phyloP scores from a whole-genome alignment of 169 alveolate species.

The Plasmodium sp. region DNA sequence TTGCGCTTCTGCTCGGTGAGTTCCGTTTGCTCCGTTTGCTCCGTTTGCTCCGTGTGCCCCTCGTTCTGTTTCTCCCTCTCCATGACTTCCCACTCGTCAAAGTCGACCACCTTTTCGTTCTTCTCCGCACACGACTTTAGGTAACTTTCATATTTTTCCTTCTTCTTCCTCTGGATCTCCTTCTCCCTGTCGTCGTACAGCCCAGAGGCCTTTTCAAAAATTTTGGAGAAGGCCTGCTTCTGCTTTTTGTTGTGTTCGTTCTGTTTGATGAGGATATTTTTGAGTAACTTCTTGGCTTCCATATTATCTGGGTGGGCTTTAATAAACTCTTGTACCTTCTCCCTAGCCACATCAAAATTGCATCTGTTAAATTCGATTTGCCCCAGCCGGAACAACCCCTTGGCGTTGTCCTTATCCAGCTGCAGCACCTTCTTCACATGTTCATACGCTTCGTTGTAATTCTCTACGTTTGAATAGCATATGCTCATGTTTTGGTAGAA shows the following conservation, averaged over 20 bases:
- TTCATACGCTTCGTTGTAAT: conserved; percentile 76
- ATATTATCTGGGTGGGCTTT: conserved; percentile 76
- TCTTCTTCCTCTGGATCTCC: conserved; percentile 81
- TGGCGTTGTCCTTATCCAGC: conserved; percentile 70
- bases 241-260: conserved; percentile 76
- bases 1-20: conserved; percentile 25
- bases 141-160: conserved; percentile 81
- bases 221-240: conserved; percentile 84
- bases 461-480: conserved; percentile 74
- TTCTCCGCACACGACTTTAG: conserved; percentile 74
- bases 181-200: conserved; percentile 85
- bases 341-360: conserved; percentile 76
- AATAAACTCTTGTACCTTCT: conserved; percentile 76
- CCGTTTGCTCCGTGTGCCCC: conserved; percentile 79
- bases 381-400: conserved; percentile 75
- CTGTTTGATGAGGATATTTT: conserved; percentile 65
- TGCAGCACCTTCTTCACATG: conserved; percentile 67
- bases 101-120: conserved; percentile 59
- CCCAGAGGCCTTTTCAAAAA: conserved; percentile 87
- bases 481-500: conserved; percentile 74
- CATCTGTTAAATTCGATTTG: conserved; percentile 76
- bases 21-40: conserved; percentile 46
- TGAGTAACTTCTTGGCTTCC: conserved; percentile 76
- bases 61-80: conserved; percentile 83
- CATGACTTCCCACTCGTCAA: conserved; percentile 77